Evolutionary conservation across 352 stramenopile genomes (phyloP).

Genomic region (Thalassiosira livingstoniorum): DNA sequence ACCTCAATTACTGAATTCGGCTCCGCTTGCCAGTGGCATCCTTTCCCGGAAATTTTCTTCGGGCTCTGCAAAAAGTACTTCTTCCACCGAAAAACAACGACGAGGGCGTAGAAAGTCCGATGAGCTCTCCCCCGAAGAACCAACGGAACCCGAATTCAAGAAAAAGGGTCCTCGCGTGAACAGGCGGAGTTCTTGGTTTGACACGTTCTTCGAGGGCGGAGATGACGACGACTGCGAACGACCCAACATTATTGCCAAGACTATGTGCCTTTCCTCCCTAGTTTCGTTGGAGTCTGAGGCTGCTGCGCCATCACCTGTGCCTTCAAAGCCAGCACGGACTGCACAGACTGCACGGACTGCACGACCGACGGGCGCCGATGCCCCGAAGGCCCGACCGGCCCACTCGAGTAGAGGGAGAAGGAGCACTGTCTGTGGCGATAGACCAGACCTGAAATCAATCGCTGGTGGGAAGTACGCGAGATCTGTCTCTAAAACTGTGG

Average conservation of each 20-base stretch:
- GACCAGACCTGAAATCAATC: not conserved
- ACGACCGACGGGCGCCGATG: not conserved
- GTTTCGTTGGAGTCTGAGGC: not conserved
- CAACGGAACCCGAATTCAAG: too few species aligned
- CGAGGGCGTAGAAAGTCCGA: too few species aligned
- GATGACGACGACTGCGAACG: not conserved
- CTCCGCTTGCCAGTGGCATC: too few species aligned
- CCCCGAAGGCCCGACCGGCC: not conserved
- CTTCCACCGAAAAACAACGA: too few species aligned
- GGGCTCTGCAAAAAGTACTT: too few species aligned
- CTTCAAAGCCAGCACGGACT: not conserved
- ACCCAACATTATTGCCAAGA: not conserved
- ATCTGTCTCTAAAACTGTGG: not conserved
- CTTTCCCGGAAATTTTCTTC: too few species aligned
- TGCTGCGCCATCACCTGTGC: too few species aligned
- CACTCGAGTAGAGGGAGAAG: not conserved
- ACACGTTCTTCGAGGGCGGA: not conserved
- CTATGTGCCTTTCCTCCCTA: not conserved
- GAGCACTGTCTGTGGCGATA: not conserved
- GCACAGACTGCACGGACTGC: not conserved
- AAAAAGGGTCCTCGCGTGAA: too few species aligned
- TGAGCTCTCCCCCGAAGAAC: too few species aligned
- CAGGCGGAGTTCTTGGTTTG: not conserved
- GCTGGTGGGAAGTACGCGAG: not conserved
- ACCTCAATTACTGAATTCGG: too few species aligned